Evolutionary conservation across 208 protist genomes (phyloP).

Genomic region (Leptomonas pyrrhocoris): DNA sequence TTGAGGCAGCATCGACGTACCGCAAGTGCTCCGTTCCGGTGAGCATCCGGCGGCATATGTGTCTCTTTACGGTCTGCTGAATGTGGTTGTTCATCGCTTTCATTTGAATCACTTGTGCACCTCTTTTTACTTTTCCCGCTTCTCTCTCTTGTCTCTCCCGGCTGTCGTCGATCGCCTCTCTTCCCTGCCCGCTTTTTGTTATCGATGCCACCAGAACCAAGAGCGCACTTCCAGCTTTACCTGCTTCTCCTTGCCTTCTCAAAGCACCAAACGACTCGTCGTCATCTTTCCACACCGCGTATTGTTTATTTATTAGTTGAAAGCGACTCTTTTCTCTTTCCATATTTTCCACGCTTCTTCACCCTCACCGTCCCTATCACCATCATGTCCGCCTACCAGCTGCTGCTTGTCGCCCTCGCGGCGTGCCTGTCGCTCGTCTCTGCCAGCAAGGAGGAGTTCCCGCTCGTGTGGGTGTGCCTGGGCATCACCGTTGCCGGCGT

Average conservation of each 20-base stretch:
- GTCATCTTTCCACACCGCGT: no score
- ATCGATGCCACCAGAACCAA: no score
- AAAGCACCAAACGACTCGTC: no score
- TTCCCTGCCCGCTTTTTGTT: background rate
- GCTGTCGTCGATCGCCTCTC: background rate
- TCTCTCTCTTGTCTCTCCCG: no score
- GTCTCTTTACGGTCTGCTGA: no score
- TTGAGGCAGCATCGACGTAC: background rate
- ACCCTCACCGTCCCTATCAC: background rate
- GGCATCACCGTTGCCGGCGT: conserved; percentile 60
- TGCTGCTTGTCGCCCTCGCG: conserved; percentile 30
- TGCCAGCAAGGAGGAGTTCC: conserved; percentile 51
- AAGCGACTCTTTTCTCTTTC: background rate
- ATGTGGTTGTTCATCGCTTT: no score
- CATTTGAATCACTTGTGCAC: background rate
- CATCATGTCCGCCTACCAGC: conserved; percentile 20
- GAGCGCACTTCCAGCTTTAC: no score
- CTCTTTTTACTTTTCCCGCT: background rate
- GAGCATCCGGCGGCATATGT: no score
- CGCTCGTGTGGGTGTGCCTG: conserved; percentile 67
- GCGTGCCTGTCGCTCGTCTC: conserved; percentile 31
- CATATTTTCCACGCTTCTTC: background rate
- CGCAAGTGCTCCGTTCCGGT: no score
- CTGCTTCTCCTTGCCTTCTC: no score
- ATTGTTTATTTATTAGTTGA: no score